Base-by-base conservation (phyloP, 257 asterid species). In the Paraleonurus japonicus region DNA sequence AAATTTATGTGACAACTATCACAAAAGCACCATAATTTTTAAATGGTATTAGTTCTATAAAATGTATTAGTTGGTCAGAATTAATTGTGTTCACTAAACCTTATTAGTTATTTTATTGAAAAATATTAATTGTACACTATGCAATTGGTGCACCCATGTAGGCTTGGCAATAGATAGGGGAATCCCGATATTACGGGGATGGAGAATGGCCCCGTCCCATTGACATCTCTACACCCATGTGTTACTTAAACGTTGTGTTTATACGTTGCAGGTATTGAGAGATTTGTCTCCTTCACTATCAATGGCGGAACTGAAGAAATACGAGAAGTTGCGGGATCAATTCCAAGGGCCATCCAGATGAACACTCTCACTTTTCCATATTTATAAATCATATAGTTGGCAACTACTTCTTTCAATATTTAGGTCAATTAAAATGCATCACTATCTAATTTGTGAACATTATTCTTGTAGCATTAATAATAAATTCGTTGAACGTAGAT, bases 251-350 rank as follows among this genome's bases (percentile, higher is more conserved):
- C 72, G 12, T 50, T 67, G 17, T 75, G 35, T 71, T 54, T 9
- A 70, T 39, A 12, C 63, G 33, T 64, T 88, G 81, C 83, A 94
- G 99, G 96, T 88, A 41, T 71, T 94, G 71, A 74, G 81, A 69
- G 98, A 91, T 47, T 82, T 94, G 70, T 88, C 95, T 68, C 99
- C 99, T 43, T 94, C 98, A 3, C 87, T 94, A 53, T 94, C 99
- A 20, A 78, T 89, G 92, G 86, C 88, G 4, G 99, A 94, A 84
- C 93, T 94, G 70, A 85, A 80, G 78, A 94, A 86, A 74, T 94
- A 91, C 51, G 99, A 89, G 79, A 57, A 50, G 81, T 77, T 94
- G 80, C 85, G 97, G 0, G 92, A 88, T 65, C 97, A 89, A 72
- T 83, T 89, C 69, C 95, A 94, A 88, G 99, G 99, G 65, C 17